Percentiles rank a stretch among this genome's conserved stretches.
Evolutionary conservation across 2,329 filamentous ascomycete species (phyloP).

Genomic region (Diaporthe citrichinensis): DNA sequence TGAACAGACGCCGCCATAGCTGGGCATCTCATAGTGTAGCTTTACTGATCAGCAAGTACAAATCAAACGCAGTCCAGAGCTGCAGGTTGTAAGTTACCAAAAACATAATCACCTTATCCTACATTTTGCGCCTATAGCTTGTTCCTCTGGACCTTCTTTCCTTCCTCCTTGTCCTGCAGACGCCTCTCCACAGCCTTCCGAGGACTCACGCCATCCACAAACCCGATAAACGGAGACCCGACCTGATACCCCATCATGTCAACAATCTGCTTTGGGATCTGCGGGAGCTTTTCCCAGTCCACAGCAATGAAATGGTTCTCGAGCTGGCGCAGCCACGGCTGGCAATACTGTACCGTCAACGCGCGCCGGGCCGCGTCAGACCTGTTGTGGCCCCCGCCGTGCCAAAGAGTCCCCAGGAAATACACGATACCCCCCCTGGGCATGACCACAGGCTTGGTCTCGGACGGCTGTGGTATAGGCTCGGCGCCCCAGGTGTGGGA

Average conservation of each 20-base stretch:
- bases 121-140: not conserved
- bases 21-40: no score
- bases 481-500: conserved; percentile 53
- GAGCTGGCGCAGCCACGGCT: conserved; percentile 55
- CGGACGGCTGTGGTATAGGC: conserved; percentile 50
- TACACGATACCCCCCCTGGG: not conserved
- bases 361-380: conserved; percentile 50
- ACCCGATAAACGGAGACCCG: conserved; percentile 37
- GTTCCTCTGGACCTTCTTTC: not conserved
- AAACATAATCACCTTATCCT: not conserved
- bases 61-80: no score
- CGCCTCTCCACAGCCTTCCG: conserved; percentile 10
- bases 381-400: conserved; percentile 54
- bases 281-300: conserved; percentile 42
- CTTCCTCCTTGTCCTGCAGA: not conserved
- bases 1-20: no score
- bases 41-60: no score
- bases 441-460: not conserved
- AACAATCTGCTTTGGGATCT: conserved; percentile 41
- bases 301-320: conserved; percentile 55
- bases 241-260: conserved; percentile 40
- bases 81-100: not conserved
- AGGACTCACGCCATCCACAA: conserved; percentile 1
- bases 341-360: conserved; percentile 57
- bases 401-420: conserved; percentile 52